phyloP scores from a whole-genome alignment of 2,329 filamentous ascomycete genomes.

The Aspergillus sp. region DNA sequence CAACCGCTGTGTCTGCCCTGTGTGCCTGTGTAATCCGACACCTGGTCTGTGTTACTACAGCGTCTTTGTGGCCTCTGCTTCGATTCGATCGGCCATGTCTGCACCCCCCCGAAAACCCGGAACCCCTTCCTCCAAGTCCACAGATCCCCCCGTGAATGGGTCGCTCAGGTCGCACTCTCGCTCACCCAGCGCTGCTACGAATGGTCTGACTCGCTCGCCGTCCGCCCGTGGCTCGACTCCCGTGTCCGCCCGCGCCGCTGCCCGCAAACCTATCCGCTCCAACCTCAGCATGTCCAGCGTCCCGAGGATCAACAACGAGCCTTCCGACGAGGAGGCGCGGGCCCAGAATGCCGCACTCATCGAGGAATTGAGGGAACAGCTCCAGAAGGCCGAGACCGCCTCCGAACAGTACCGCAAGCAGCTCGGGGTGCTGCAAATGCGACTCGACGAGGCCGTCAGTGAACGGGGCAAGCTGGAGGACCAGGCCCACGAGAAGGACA shows the following conservation, averaged over 20 bases:
- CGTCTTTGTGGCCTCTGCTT: conserved; percentile 8
- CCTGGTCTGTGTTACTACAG: too few species aligned
- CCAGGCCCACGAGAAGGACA: conserved; percentile 73
- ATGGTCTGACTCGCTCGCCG: conserved; percentile 49
- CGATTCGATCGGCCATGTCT: conserved; percentile 26
- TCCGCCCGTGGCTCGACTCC: conserved; percentile 50
- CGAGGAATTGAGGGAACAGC: conserved; percentile 73
- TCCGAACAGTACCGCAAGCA: conserved; percentile 78
- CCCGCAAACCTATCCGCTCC: conserved; percentile 46
- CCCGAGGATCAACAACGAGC: conserved; percentile 40
- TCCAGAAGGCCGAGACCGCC: conserved; percentile 68
- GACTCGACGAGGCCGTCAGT: conserved; percentile 71
- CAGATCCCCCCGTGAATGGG: conserved; percentile 23
- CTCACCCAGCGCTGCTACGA: conserved; percentile 42
- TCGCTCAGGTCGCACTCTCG: conserved; percentile 32
- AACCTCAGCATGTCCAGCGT: conserved; percentile 36
- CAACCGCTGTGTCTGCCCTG: too few species aligned
- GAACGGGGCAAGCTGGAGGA: conserved; percentile 86
- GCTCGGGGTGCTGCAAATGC: conserved; percentile 70
- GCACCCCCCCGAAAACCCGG: conserved; percentile 35
- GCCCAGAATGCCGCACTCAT: conserved; percentile 70
- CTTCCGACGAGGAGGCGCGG: conserved; percentile 59
- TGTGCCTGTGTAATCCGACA: too few species aligned
- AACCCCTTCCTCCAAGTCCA: conserved; percentile 23
- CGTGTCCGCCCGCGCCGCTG: conserved; percentile 64